Evolutionary conservation across 345 rosid genomes (phyloP).

Genomic region (Camelina neglecta): DNA sequence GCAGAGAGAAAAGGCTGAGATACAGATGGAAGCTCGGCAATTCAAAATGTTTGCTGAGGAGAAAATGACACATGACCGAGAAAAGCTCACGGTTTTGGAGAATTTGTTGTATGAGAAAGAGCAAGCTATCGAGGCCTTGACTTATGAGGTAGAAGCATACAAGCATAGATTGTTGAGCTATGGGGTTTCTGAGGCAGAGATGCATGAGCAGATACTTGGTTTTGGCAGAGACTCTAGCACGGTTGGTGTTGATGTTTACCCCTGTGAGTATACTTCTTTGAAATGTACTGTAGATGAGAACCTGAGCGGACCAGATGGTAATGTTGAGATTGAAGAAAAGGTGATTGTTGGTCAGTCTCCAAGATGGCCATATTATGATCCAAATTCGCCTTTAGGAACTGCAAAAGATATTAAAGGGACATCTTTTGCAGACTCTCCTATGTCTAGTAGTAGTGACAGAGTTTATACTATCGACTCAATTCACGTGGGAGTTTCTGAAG

Average conservation of each 20-base stretch:
- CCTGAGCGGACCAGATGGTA: conserved; percentile 49
- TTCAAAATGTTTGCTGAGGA: conserved; percentile 78
- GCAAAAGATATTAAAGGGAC: conserved; percentile 54
- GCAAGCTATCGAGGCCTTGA: conserved; percentile 68
- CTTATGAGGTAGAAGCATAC: conserved; percentile 80
- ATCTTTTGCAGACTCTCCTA: conserved; percentile 59
- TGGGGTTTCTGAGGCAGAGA: conserved; percentile 75
- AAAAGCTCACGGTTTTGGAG: conserved; percentile 62
- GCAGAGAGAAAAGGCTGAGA: conserved; percentile 95
- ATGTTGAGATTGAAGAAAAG: conserved; percentile 56
- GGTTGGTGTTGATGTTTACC: conserved; percentile 51
- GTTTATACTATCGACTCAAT: conserved; percentile 80
- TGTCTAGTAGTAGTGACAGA: conserved; percentile 57
- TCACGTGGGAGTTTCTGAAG: conserved; percentile 55
- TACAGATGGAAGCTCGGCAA: conserved; percentile 89
- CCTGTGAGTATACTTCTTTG: conserved; percentile 61
- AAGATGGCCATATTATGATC: conserved; percentile 51
- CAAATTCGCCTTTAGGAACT: conserved; percentile 53
- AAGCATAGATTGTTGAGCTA: conserved; percentile 80
- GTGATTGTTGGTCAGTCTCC: conserved; percentile 77
- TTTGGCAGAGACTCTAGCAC: conserved; percentile 53
- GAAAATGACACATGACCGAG: conserved; percentile 82
- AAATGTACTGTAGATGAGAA: conserved; percentile 65
- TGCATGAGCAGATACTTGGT: conserved; percentile 56
- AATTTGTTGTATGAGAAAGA: conserved; percentile 81